These are phyloP conservation scores for Fraxinus angustifolia DNA, from an alignment of 305 asterid genomes.

Conservation along the genomic window DNA sequence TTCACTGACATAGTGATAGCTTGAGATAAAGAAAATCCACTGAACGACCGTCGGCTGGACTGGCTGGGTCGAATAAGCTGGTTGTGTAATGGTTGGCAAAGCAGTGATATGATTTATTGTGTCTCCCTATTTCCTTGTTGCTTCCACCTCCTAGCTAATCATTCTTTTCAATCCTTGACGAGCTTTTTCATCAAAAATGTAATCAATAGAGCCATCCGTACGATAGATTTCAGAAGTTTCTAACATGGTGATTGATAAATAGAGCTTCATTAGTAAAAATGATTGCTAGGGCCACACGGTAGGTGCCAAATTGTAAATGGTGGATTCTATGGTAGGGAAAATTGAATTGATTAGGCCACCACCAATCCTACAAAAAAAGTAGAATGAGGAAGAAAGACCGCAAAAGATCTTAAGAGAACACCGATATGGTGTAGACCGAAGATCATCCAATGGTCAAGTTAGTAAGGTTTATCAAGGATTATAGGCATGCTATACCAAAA, in stretches of 20 bases:
- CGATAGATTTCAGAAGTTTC: too few relatives aligned
- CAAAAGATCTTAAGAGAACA: not conserved
- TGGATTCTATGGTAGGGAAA: too few relatives aligned
- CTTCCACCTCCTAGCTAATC: not conserved
- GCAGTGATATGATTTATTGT: too few relatives aligned
- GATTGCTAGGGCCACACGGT: not conserved
- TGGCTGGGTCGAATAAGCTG: too few relatives aligned
- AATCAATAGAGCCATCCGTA: not conserved
- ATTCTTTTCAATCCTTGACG: too few relatives aligned
- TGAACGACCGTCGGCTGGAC: not conserved
- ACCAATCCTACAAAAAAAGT: not conserved
- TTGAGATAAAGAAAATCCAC: not conserved
- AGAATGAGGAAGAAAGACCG: not conserved
- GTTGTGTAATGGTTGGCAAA: not conserved
- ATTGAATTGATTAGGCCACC: not conserved
- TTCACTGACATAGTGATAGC: too few relatives aligned
- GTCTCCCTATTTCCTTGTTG: too few relatives aligned
- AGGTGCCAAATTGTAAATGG: not conserved
- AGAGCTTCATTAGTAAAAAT: not conserved
- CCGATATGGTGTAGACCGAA: not conserved
- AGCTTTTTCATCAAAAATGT: not conserved
- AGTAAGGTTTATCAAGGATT: not conserved
- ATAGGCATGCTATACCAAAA: not conserved
- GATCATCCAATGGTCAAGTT: not conserved
- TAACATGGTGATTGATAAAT: not conserved